Evolutionary conservation across 306 rosid genomes (phyloP), one percentile per base, ranked within the genome.

Genomic region (Cicer pinnatifidum): DNA sequence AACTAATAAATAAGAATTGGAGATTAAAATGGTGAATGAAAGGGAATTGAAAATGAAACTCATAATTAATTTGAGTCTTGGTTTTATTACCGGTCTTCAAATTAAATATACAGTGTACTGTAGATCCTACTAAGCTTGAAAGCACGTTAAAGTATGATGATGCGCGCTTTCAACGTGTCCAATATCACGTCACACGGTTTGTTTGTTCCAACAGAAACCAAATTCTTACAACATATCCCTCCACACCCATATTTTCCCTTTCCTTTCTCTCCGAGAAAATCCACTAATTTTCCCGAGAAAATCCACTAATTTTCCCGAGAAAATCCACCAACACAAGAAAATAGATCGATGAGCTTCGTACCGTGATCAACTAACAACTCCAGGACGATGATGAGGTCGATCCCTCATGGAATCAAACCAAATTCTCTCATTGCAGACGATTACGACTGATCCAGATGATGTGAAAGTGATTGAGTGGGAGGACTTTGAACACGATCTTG

Each of bases 341-440:
- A 43, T 82, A 75, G 52, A 56, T 82, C 74, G 72, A 77, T 82
- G 92, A 83, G 71, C 57, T 75, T 66, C 16, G 12, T 11, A 71
- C 73, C 56, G 69, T 81, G 81, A 82, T 78, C 8, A 71, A 15
- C 46, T 28, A 67, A n/a, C 65, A 38, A 77, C 48, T 73, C 13
- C 23, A 84, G 82, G 92, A 90, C 87, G 93, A 92, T 85, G 97
- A 89, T 89, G 98, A 91, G 82, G 85, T 75, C 90, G 76, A 77
- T 63, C 87, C 86, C 68, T 37, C 73, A 93, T 93, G 97, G 97
- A 89, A 82, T 81, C 60, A 72, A 53, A 74, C 60, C 77, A 71
- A 63, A 33, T 71, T 51, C 51, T 43, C 19, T 58, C 87, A 53
- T 71, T 76, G 58, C 81, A 54, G 17, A 52, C 72, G n/a, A 50